These are phyloP conservation scores for Coprinopsis marcescibilis DNA, from an alignment of 768 basidiomycete species.

Conservation along the genomic window DNA sequence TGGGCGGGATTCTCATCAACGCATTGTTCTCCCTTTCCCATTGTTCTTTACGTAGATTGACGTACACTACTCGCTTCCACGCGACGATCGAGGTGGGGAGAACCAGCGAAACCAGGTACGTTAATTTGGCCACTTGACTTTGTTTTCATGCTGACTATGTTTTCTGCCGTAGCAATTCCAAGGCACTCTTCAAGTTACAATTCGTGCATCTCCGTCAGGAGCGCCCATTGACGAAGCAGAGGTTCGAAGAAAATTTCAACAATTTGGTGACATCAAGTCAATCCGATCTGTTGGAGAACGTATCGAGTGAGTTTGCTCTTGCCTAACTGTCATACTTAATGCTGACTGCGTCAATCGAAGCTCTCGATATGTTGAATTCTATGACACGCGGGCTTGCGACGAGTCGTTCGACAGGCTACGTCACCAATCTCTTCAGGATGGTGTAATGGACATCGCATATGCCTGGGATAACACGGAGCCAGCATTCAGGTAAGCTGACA, in stretches of 20 bases:
- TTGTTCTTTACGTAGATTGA: constrained; percentile 64
- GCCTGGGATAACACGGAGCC: constrained; percentile 66
- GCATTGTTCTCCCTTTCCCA: constrained; percentile 18
- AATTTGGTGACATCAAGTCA: constrained; percentile 86
- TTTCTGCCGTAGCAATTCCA: constrained; percentile 54
- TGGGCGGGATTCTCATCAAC: constrained; percentile 8
- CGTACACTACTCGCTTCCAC: constrained; percentile 94
- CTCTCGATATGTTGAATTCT: constrained; percentile 90
- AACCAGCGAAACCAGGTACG: constrained; percentile 81
- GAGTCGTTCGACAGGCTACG: constrained; percentile 77
- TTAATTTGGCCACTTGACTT: neutral
- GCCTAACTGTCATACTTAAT: neutral
- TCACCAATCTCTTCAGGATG: constrained; percentile 75
- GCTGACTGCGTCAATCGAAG: constrained; percentile 31
- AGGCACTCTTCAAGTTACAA: constrained; percentile 76
- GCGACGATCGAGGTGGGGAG: constrained; percentile 70
- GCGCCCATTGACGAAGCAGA: constrained; percentile 79
- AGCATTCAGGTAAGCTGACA: neutral
- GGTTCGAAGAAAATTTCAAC: constrained; percentile 78
- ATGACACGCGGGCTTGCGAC: constrained; percentile 79
- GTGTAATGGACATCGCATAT: constrained; percentile 82
- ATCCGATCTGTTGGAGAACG: constrained; percentile 63
- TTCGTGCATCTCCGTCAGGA: constrained; percentile 64
- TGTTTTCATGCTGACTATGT: neutral
- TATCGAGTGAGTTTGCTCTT: constrained; percentile 40